Evolutionary conservation across 441 rosid genomes (phyloP).

Genomic region (Pelargonium australe): DNA sequence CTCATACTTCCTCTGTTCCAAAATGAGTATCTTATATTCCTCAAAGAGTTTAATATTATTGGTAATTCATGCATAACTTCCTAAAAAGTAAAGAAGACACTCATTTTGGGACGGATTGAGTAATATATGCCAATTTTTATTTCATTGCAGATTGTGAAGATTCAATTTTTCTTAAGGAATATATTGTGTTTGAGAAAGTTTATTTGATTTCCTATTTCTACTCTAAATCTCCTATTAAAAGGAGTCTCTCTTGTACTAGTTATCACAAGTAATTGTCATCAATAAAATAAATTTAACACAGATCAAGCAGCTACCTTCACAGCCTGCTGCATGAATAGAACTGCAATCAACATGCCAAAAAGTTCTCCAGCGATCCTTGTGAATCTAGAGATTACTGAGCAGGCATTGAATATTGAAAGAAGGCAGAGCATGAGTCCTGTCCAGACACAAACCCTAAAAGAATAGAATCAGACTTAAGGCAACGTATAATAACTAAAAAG

Average conservation of each 20-base stretch:
- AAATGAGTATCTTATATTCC: too few relatives aligned
- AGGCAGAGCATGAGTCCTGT: constrained; percentile 56
- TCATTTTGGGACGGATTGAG: too few relatives aligned
- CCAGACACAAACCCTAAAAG: constrained; percentile 79
- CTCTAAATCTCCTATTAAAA: too few relatives aligned
- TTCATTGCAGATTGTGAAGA: background rate
- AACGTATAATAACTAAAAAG: background rate
- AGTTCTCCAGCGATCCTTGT: constrained; percentile 87
- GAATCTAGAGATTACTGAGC: constrained; percentile 55
- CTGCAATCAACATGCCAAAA: constrained; percentile 77
- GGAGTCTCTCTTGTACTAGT: too few relatives aligned
- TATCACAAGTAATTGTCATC: too few relatives aligned
- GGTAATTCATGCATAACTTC: too few relatives aligned
- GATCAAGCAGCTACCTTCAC: constrained; percentile 42
- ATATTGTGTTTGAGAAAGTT: too few relatives aligned
- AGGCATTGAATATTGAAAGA: constrained; percentile 63
- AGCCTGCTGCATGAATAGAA: constrained; percentile 89
- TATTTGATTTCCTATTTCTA: too few relatives aligned
- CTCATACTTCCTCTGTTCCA: background rate
- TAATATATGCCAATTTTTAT: background rate
- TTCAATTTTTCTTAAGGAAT: too few relatives aligned
- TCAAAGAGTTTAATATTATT: too few relatives aligned
- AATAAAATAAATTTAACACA: too few relatives aligned
- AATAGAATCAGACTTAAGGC: constrained; percentile 7
- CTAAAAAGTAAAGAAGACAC: too few relatives aligned